Evolutionary conservation across 352 stramenopile species (phyloP).

Genomic region (Phytophthora litchii): DNA sequence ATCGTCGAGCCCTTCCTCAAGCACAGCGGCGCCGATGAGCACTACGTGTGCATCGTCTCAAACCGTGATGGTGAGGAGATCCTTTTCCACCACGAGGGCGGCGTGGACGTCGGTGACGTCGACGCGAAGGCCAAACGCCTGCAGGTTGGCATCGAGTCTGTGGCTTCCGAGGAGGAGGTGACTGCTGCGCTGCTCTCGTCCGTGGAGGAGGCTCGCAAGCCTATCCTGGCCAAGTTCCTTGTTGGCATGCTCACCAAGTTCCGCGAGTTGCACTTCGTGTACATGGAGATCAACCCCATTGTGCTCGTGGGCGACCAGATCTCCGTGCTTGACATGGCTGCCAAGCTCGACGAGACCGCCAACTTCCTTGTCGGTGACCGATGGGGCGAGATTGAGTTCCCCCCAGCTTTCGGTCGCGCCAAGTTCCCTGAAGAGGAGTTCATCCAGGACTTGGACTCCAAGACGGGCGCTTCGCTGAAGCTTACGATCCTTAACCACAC

Average conservation of each 20-base stretch:
- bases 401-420: constrained; percentile 94
- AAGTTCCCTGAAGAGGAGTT: constrained; percentile 97
- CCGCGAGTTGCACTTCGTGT: constrained; percentile 96
- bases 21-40: constrained; percentile 93
- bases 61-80: constrained; percentile 96
- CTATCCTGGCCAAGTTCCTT: constrained; percentile 90
- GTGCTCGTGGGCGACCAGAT: constrained; percentile 93
- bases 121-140: constrained; percentile 93
- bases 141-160: constrained; percentile 81
- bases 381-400: constrained; percentile 96
- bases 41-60: constrained; percentile 97
- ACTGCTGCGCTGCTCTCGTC: constrained; percentile 72
- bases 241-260: constrained; percentile 92
- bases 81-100: constrained; percentile 95
- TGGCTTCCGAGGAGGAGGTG: constrained; percentile 78
- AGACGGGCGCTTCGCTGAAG: constrained; percentile 96
- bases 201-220: constrained; percentile 80
- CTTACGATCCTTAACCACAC: constrained; percentile 97
- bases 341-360: constrained; percentile 97
- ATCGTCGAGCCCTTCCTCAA: constrained; percentile 98
- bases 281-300: constrained; percentile 99
- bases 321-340: constrained; percentile 95
- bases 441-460: constrained; percentile 94
- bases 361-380: constrained; percentile 92
- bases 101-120: constrained; percentile 96